Conservation (phyloP, 2,329 filamentous ascomycete species). For the Pseudogymnoascus pannorum region DNA sequence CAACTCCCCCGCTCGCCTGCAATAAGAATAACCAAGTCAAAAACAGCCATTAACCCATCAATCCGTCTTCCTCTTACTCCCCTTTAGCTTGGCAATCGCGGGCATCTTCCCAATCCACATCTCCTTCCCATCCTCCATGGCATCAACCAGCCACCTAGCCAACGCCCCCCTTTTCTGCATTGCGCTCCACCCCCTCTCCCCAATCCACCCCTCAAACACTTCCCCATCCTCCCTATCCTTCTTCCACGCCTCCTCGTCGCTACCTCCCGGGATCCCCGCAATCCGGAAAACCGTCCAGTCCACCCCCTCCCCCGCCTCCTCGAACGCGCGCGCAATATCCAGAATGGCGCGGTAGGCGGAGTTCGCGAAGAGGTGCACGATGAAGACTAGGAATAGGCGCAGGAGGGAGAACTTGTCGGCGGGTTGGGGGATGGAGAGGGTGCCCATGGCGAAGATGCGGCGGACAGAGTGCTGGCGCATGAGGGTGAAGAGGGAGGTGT, state of each 20-base stretch:
- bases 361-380: constrained; percentile 20
- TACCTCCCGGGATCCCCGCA: constrained; percentile 12
- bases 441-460: constrained; percentile 22
- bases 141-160: constrained; percentile 20
- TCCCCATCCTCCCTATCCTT: constrained; percentile 16
- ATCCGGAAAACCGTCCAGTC: constrained; percentile 23
- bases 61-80: constrained; percentile 21
- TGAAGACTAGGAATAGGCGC: constrained; percentile 19
- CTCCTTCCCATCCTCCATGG: constrained; percentile 23
- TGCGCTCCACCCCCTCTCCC: constrained; percentile 20
- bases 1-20: too few species aligned
- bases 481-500: constrained; percentile 18
- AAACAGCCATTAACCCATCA: constrained; percentile 9
- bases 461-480: constrained; percentile 16
- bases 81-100: constrained; percentile 21
- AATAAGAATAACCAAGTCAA: not conserved
- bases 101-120: constrained; percentile 9
- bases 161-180: constrained; percentile 20
- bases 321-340: constrained; percentile 21
- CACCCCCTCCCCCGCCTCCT: constrained; percentile 18
- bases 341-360: constrained; percentile 19
- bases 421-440: constrained; percentile 21
- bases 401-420: constrained; percentile 16
- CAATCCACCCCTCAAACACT: constrained; percentile 19
- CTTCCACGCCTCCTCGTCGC: constrained; percentile 12